These are phyloP conservation scores for Excoecaria agallocha DNA, from an alignment of 345 rosid species.

Conservation along the genomic window DNA sequence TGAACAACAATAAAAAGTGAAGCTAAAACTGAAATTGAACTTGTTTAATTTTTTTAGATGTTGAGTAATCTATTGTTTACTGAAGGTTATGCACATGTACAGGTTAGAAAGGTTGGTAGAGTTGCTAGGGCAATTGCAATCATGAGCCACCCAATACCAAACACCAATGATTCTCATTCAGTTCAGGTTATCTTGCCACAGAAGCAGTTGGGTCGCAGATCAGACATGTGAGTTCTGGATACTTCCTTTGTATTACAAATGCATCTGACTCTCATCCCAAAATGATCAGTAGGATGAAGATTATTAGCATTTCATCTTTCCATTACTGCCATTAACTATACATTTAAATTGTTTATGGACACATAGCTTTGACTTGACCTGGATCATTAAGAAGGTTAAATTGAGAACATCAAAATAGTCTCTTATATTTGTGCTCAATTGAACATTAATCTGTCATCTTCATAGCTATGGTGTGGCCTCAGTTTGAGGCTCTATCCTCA, in stretches of 20 bases:
- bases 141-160: slow-evolving; percentile 96
- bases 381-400: neutral
- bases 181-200: slow-evolving; percentile 94
- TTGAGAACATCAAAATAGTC: neutral
- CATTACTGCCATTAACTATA: neutral
- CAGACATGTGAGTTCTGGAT: slow-evolving; percentile 64
- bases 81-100: slow-evolving; percentile 23
- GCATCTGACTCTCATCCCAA: neutral
- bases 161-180: slow-evolving; percentile 81
- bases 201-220: slow-evolving; percentile 89
- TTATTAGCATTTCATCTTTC: neutral
- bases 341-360: neutral
- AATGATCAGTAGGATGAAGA: neutral
- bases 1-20: neutral
- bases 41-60: neutral
- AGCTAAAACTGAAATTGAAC: neutral
- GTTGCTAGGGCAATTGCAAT: slow-evolving; percentile 92
- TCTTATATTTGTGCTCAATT: too few species aligned
- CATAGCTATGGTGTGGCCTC: too few species aligned
- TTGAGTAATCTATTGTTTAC: slow-evolving; percentile 13
- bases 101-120: slow-evolving; percentile 83
- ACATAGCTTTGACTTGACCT: neutral
- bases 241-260: neutral
- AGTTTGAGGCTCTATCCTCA: too few species aligned
- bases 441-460: too few species aligned